Evolutionary conservation across 495 filamentous ascomycete species (phyloP).

Genomic region (Lophiostoma macrostomum): DNA sequence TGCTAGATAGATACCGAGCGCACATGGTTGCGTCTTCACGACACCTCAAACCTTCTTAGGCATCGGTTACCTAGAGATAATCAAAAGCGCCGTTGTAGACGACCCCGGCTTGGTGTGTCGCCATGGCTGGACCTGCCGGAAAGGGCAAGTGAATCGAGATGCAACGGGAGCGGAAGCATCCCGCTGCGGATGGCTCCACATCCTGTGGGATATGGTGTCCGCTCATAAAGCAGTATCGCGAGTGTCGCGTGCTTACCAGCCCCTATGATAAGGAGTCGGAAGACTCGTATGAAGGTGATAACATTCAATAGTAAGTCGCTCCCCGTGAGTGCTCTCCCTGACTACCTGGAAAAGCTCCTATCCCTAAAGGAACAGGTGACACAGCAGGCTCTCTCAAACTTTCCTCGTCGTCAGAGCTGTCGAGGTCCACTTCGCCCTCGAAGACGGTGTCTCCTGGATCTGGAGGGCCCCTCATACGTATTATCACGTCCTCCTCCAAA

Average conservation of each 20-base stretch:
- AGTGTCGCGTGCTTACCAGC: not conserved
- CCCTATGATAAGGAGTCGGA: not conserved
- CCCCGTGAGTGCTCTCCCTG: conserved; percentile 38
- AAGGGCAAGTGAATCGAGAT: not conserved
- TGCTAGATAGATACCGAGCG: too few species aligned
- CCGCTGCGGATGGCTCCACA: too few species aligned
- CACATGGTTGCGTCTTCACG: too few species aligned
- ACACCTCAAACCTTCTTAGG: too few species aligned
- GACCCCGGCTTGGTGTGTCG: too few species aligned
- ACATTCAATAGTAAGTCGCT: conserved; percentile 25
- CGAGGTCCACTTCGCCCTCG: conserved; percentile 38
- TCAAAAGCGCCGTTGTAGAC: too few species aligned
- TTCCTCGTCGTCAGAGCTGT: conserved; percentile 36
- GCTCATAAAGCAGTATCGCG: too few species aligned
- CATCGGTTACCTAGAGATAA: too few species aligned
- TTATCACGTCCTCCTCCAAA: conserved; percentile 38
- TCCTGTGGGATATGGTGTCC: too few species aligned
- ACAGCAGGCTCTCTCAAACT: conserved; percentile 45
- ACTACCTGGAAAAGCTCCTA: conserved; percentile 46
- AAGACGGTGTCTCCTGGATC: conserved; percentile 35
- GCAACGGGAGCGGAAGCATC: not conserved
- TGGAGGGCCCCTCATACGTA: conserved; percentile 41
- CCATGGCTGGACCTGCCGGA: conserved; percentile 10
- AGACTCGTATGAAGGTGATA: not conserved
- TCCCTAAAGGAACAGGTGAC: too few species aligned